Evolutionary conservation across 192 early-diverging fungal genomes (phyloP).

Genomic region (Backusella luteola): DNA sequence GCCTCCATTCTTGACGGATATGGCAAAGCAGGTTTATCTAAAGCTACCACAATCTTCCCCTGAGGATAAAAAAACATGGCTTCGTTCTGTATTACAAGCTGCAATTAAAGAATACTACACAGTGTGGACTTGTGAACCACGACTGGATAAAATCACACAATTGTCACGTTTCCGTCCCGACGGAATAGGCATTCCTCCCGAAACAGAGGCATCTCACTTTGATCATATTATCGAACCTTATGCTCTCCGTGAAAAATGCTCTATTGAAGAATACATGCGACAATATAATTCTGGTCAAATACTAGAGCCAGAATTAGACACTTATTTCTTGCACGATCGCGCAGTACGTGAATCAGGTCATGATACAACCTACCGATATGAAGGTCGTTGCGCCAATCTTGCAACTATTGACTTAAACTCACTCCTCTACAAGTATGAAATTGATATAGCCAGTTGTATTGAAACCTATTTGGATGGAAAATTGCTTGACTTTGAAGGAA

Average conservation of each 20-base stretch:
- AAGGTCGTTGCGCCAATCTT: constrained; percentile 84
- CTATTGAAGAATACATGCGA: constrained; percentile 69
- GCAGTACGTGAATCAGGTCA: constrained; percentile 96
- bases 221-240: constrained; percentile 83
- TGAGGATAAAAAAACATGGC: constrained; percentile 67
- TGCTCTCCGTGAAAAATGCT: constrained; percentile 60
- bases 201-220: constrained; percentile 66
- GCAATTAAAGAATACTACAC: constrained; percentile 90
- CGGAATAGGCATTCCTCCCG: constrained; percentile 64
- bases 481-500: constrained; percentile 28
- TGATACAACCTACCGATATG: constrained; percentile 93
- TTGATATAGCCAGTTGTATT: constrained; percentile 81
- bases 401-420: constrained; percentile 93
- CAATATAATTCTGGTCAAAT: constrained; percentile 70
- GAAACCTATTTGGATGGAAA: constrained; percentile 55
- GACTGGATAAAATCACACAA: constrained; percentile 72
- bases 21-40: constrained; percentile 80
- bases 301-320: constrained; percentile 81
- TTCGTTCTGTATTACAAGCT: constrained; percentile 62
- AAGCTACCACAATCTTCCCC: constrained; percentile 48
- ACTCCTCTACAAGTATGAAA: constrained; percentile 95
- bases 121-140: constrained; percentile 85
- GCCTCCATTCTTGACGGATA: constrained; percentile 97
- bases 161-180: constrained; percentile 84
- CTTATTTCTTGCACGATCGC: constrained; percentile 96